Evolutionary conservation across 352 stramenopile species (phyloP), one percentile per base, ranked within the genome.

Genomic region (Phytopythium oedochilum): DNA sequence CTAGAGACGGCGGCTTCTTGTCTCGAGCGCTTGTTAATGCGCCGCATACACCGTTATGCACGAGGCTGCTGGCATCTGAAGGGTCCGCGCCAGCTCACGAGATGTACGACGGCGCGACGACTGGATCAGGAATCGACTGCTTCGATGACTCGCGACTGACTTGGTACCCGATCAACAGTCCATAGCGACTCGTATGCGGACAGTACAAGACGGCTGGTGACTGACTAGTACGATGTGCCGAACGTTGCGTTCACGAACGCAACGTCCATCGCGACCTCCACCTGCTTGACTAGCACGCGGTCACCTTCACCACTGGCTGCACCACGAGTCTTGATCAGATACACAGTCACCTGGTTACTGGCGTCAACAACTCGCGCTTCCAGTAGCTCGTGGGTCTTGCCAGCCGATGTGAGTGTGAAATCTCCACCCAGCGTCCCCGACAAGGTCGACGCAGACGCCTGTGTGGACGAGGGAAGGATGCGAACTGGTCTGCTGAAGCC

Each of bases 201-300:
- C 61, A 70, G 10, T 18, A 7, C 10, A 1, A 18, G 5, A 3
- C 22, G 8, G 3, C n/a, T 25, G 2, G 26, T 5, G n/a, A n/a
- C n/a, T 6, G 23, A 9, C 23, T 48, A 48, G 51, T 88, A 78
- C 22, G 65, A 63, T 1, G 73, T 86, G 17, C 60, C 59, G 26
- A 83, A 86, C 15, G 69, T 78, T 4, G 53, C 45, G 51, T 88
- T 81, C 52, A 88, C 61, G 55, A 88, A 86, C 9, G 53, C 22
- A 15, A 79, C 34, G 22, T 65, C 75, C 18, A 88, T 53, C 22
- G 60, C 35, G 42, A 84, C 47, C 18, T 67, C 60, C 48, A 84
- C 53, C 42, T 83, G 77, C 44, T 70, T 68, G 39, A 71, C 65
- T 40, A 31, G n/a, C 5, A 29, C 18, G 47, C 34, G 40, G 54